Base-by-base conservation (phyloP, 208 protist species). In the Wallacemonas sp. region DNA sequence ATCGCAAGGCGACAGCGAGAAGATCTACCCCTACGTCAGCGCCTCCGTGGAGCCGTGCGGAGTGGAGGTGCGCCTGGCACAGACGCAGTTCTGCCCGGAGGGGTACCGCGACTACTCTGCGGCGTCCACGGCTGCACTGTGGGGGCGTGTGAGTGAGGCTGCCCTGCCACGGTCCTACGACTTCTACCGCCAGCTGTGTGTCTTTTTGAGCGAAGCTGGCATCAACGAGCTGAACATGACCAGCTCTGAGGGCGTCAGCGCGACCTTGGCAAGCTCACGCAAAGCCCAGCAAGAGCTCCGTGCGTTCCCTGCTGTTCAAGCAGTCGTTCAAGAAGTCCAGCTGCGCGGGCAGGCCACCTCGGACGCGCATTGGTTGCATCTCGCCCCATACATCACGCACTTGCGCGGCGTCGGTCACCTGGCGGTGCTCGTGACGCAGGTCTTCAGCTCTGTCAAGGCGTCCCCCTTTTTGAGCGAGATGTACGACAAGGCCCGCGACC, bases 1-100 rank as follows among this genome's bases (percentile, higher is more conserved):
- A 14, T 74, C 71, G 34, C 84, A 91, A 51, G 80, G 84, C 27
- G 80, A 88, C 28, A 81, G 84, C 27, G 86, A 93, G 66, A 70
- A 82, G 30, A 93, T 96, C 63, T 96, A 88, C 58, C 91, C 91
- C 17, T 96, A 88, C 80, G 81, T 96, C 38, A 94, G 91, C 62
- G 90, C 85, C 21, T 63, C 82, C 8, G 79, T 86, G 6, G 86
- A 84, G 38, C 83, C 85, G 62, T 19, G 53, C 45, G 79, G 74
- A 0, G 75, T 96, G 19, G 58, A 82, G 60, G 72, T 96, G 27
- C 86, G 85, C 8, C 79, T 96, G 30, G 72, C 71, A 24, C 33
- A 94, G 62, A 94, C 88, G n/a, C 88, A 90, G 63, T 93, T 88
- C 62, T 79, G 69, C 42, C 91, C 91, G 4, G 64, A 82, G 0